Percentiles rank a stretch among this genome's conserved stretches.
Conservation (phyloP, 2,329 filamentous ascomycete species). For the Cordyceps militaris region DNA sequence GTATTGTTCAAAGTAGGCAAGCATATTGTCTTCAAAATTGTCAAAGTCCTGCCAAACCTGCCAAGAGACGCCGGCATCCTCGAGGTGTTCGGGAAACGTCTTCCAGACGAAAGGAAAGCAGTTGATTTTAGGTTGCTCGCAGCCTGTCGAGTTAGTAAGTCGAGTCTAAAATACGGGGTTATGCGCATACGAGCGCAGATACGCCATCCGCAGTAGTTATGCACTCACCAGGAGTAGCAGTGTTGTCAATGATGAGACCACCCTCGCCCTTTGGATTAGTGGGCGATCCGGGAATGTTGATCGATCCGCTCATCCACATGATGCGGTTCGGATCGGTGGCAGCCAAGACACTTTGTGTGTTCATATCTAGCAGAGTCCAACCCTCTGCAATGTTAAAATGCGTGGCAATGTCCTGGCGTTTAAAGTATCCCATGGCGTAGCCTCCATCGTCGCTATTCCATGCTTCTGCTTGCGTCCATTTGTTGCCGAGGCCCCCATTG, state of each 20-base stretch:
- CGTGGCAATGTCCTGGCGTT: slow-evolving; percentile 42
- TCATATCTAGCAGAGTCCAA: slow-evolving; percentile 32
- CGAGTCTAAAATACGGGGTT: not conserved
- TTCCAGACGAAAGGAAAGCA: slow-evolving; percentile 48
- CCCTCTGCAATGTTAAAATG: slow-evolving; percentile 49
- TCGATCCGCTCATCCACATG: slow-evolving; percentile 31
- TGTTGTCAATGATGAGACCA: slow-evolving; percentile 41
- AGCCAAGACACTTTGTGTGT: slow-evolving; percentile 9
- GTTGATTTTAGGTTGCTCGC: slow-evolving; percentile 35
- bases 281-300: slow-evolving; percentile 40
- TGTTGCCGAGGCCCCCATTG: slow-evolving; percentile 42
- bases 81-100: slow-evolving; percentile 40
- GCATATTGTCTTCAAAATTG: slow-evolving; percentile 46
- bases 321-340: slow-evolving; percentile 42
- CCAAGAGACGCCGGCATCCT: slow-evolving; percentile 42
- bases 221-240: slow-evolving; percentile 19
- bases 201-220: no score
- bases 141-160: slow-evolving; percentile 18
- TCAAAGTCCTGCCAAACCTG: slow-evolving; percentile 41
- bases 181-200: no score
- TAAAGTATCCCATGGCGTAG: slow-evolving; percentile 39
- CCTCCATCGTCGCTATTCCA: not conserved
- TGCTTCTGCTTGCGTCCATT: slow-evolving; percentile 32
- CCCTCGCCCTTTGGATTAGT: slow-evolving; percentile 28
- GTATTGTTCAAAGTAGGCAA: slow-evolving; percentile 44